Conservation (phyloP, 441 rosid species). For the Raphanus hybrid region DNA sequence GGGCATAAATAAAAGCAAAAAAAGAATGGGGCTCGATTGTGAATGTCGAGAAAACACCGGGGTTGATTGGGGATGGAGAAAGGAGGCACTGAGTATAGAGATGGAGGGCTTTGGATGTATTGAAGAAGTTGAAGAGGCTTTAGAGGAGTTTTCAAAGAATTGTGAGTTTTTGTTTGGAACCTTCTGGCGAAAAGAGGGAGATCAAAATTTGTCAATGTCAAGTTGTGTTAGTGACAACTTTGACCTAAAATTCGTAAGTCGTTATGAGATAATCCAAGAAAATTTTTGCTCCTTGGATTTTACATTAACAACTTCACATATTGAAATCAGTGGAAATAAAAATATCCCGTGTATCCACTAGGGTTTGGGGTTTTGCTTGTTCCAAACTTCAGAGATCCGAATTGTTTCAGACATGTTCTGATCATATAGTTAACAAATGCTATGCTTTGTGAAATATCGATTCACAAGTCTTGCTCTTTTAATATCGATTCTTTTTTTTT, state of each 20-base stretch:
- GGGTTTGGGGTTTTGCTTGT: background rate
- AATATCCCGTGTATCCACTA: background rate
- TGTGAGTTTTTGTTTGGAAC: slow-evolving; percentile 89
- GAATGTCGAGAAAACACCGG: slow-evolving; percentile 12
- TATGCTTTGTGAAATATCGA: too few relatives aligned
- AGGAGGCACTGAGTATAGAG: slow-evolving; percentile 33
- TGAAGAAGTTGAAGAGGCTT: slow-evolving; percentile 61
- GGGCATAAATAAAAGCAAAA: slow-evolving; percentile 44
- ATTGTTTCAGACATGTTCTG: too few relatives aligned
- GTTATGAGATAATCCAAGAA: slow-evolving; percentile 54
- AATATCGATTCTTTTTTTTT: too few relatives aligned
- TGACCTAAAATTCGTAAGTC: slow-evolving; percentile 47
- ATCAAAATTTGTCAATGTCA: slow-evolving; percentile 34
- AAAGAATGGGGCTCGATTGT: slow-evolving; percentile 20
- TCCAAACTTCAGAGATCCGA: too few relatives aligned
- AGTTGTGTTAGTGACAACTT: slow-evolving; percentile 31
- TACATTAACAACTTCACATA: slow-evolving; percentile 26
- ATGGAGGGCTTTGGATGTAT: slow-evolving; percentile 53
- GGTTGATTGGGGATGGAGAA: slow-evolving; percentile 28
- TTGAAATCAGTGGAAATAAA: background rate
- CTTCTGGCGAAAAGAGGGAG: slow-evolving; percentile 64
- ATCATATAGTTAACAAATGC: too few relatives aligned
- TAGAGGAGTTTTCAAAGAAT: slow-evolving; percentile 56
- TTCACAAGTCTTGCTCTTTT: too few relatives aligned
- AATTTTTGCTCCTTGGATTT: slow-evolving; percentile 30